Base-by-base conservation (phyloP, 805 yeast genomes). In the Cephaloascus fragrans region DNA sequence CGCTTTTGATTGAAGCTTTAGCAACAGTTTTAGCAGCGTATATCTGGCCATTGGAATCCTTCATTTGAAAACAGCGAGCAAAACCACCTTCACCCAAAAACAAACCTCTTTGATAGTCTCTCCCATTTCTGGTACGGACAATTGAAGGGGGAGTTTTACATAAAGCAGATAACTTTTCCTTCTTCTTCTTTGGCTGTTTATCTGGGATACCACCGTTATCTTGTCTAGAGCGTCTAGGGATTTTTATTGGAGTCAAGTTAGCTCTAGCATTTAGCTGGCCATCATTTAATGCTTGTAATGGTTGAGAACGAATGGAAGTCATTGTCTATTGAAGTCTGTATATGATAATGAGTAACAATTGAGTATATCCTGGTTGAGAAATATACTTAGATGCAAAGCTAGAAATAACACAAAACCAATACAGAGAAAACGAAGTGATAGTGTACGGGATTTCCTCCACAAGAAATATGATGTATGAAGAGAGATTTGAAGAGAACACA, bases 21-120 rank as follows among this genome's bases (percentile, higher is more conserved):
- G 99, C 98, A 29, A 93, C 95, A 0, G 98, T 94, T 56, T 93
- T 93, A 26, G 98, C 98, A 16, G 98, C 99, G 60, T 71, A 93
- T 1, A 85, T 73, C 52, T 77, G 76, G 28, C 97, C 97, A 47
- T 75, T 67, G 44, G 87, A 83, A 61, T 89, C 96, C 56, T 83
- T 86, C 71, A 93, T 93, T 59, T 93, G 97, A 64, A 93, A 93
- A 57, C 99, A 93, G 55, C 97, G 77, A 15, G 98, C 99, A 68
- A 93, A 93, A 0, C 99, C 99, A 44, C 99, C 99, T 64, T 90
- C 97, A 29, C 98, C 98, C 28, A 93, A 68, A 51, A 88, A 89
- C 43, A 71, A 71, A 2, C 97, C 97, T 55, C 97, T 75, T 46
- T 83, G 86, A 60, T 84, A 93, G 50, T 88, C 94, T 55, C 85